Conservation (phyloP, 306 rosid species). For the Nissolia schottii region DNA sequence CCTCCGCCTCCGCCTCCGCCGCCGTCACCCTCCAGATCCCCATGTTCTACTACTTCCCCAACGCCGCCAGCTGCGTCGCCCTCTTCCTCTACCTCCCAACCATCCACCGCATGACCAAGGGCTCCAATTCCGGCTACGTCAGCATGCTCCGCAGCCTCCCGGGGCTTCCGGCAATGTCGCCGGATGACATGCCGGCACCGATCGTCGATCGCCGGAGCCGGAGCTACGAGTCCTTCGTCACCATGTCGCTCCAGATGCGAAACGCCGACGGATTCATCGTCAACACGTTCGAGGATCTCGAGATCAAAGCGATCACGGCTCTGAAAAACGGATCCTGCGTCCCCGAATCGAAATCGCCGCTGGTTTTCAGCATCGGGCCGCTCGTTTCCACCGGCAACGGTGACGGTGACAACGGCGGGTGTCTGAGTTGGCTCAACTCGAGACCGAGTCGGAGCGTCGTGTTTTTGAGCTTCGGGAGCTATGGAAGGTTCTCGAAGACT, state of each 20-base stretch:
- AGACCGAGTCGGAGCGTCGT: conserved; percentile 43
- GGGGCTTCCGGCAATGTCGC: conserved; percentile 27
- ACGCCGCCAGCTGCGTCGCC: conserved; percentile 19
- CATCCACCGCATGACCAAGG: conserved; percentile 3
- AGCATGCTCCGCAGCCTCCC: conserved; percentile 17
- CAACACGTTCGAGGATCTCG: conserved; percentile 39
- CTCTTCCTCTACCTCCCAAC: conserved; percentile 19
- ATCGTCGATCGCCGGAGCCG: conserved; percentile 18
- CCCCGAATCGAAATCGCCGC: conserved; percentile 18
- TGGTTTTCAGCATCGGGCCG: not conserved
- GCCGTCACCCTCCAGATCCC: conserved; percentile 37
- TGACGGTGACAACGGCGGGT: not conserved
- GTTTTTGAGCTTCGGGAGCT: conserved; percentile 53
- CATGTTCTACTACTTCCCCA: conserved; percentile 34
- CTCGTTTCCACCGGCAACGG: not conserved
- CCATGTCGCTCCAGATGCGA: not conserved
- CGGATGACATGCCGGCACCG: conserved; percentile 33
- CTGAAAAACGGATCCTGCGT: not conserved
- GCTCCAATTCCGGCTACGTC: conserved; percentile 11
- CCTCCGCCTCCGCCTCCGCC: not conserved
- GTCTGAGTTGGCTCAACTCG: conserved; percentile 40
- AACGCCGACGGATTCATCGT: conserved; percentile 33
- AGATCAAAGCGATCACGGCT: conserved; percentile 18
- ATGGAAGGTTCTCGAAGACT: conserved; percentile 33
- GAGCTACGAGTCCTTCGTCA: conserved; percentile 21